These are phyloP conservation scores for Russula vinacea DNA, from an alignment of 768 basidiomycete genomes.

Conservation along the genomic window DNA sequence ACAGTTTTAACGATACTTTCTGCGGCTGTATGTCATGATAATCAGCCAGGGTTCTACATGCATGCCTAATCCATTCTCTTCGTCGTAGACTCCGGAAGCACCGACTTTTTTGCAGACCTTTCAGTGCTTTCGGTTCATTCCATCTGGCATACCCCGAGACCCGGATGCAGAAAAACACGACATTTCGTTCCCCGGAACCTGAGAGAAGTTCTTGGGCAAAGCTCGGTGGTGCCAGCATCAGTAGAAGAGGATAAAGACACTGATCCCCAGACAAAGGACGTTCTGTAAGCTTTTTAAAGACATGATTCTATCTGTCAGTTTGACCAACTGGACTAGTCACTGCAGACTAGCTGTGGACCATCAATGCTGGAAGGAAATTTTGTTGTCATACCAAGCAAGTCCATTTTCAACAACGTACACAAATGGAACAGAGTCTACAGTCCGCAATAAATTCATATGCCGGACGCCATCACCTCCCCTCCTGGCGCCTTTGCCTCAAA, in stretches of 20 bases:
- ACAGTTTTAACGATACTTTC: background rate
- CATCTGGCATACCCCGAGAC: conserved; percentile 18
- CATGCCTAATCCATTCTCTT: conserved; percentile 1
- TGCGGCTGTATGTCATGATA: conserved; percentile 6
- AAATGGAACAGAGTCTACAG: conserved; percentile 1
- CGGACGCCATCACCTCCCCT: conserved; percentile 16
- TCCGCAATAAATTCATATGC: background rate
- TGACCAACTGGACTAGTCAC: conserved; percentile 11
- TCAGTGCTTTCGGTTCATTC: conserved; percentile 14
- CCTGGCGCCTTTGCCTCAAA: background rate
- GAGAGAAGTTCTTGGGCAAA: conserved; percentile 1
- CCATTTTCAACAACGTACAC: conserved; percentile 1
- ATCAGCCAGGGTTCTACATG: background rate
- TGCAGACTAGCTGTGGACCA: conserved; percentile 1
- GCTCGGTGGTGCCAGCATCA: background rate
- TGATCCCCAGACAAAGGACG: background rate
- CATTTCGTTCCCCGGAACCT: background rate
- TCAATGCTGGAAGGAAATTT: background rate
- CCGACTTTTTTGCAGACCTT: conserved; percentile 4
- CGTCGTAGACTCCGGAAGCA: background rate
- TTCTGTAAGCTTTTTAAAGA: background rate
- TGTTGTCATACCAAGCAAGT: conserved; percentile 3
- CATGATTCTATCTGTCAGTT: background rate
- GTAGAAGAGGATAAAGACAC: conserved; percentile 4
- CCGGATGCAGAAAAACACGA: conserved; percentile 1